Conservation (phyloP, 148 eudicot genomes). For the Camellia granthamiana region DNA sequence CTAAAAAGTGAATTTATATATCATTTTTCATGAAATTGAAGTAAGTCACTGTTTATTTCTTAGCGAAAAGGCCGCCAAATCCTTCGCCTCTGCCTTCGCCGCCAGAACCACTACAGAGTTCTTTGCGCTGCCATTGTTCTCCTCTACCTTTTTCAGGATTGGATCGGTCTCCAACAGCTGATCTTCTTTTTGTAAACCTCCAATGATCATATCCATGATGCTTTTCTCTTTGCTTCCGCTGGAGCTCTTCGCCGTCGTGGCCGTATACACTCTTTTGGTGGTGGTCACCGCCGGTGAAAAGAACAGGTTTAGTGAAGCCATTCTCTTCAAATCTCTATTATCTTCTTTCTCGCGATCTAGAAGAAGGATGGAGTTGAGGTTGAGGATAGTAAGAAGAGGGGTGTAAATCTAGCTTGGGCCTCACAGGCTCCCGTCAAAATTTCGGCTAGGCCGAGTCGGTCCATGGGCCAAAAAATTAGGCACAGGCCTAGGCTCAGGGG, state of each 20-base stretch:
- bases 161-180: conserved; percentile 72
- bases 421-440: no score
- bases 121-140: conserved; percentile 36
- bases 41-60: conserved; percentile 27
- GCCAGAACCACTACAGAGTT: conserved; percentile 31
- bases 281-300: conserved; percentile 28
- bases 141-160: conserved; percentile 64
- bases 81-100: conserved; percentile 29
- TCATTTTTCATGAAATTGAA: no score
- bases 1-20: no score
- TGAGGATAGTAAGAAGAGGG: not conserved
- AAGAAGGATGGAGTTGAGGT: no score
- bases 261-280: conserved; percentile 37
- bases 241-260: conserved; percentile 39
- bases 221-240: conserved; percentile 56
- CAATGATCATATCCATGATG: conserved; percentile 46
- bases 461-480: no score
- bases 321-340: not conserved
- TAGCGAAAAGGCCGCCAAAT: conserved; percentile 72
- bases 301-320: conserved; percentile 57
- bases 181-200: conserved; percentile 50
- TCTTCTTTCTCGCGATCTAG: not conserved
- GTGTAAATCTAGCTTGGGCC: not conserved
- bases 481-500: no score
- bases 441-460: no score